Conservation (phyloP, 192 early-diverging fungal genomes). For the Coemansia interrupta region DNA sequence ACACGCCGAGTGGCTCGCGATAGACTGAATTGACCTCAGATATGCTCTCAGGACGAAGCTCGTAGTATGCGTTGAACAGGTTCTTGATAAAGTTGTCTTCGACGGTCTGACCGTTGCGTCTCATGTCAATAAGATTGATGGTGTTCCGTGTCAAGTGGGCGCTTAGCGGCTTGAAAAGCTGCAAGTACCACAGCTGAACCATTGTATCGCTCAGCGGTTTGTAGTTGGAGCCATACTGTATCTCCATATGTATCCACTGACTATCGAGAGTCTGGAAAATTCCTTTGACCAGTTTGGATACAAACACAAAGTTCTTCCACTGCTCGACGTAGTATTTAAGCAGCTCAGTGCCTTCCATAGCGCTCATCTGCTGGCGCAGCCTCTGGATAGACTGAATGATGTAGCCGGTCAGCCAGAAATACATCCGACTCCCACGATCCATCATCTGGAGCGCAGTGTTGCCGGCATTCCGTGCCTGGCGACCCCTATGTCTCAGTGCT, state of each 20-base stretch:
- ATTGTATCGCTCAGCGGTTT: not conserved
- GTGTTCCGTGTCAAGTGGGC: not conserved
- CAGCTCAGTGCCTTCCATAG: not conserved
- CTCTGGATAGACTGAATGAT: not conserved
- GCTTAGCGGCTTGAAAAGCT: not conserved
- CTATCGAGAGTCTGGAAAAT: not conserved
- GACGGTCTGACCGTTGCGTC: not conserved
- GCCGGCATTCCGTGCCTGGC: not conserved
- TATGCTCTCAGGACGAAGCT: conserved; percentile 1
- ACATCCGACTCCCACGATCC: not conserved
- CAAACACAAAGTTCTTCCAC: conserved; percentile 1
- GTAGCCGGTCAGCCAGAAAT: conserved; percentile 1
- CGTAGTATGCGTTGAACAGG: not conserved
- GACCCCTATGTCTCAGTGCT: not conserved
- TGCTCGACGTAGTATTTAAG: not conserved
- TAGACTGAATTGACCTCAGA: not conserved
- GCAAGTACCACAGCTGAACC: conserved; percentile 5
- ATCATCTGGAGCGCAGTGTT: conserved; percentile 9
- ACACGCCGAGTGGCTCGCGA: conserved; percentile 3
- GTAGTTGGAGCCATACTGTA: not conserved
- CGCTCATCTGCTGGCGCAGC: not conserved
- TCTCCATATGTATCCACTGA: not conserved
- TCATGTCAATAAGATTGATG: not conserved
- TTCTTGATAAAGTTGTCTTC: not conserved
- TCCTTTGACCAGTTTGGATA: not conserved